Base-by-base conservation (phyloP, 495 filamentous ascomycete genomes). In the Penicillium roqueforti region DNA sequence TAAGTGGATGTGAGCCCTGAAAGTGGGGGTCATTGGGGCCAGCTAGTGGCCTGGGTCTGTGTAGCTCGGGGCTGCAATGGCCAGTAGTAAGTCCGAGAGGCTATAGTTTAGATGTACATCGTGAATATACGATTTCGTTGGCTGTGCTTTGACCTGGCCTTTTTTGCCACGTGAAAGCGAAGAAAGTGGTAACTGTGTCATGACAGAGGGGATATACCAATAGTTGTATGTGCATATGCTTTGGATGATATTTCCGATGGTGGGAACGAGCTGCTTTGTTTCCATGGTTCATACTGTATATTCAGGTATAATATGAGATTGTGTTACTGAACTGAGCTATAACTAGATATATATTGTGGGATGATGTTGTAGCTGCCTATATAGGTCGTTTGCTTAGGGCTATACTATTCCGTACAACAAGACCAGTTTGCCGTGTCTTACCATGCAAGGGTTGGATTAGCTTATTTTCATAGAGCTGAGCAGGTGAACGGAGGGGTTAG, bases 1-100 rank as follows among this genome's bases (percentile, higher is more conserved):
- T 58, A 61, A 59, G 63, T 67, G 63, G 61, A 57, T 59, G 51
- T 55, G 59, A 67, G 64, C 64, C 64, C 61, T 67, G 64, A 65
- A 67, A 60, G 64, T 67, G 64, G 64, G 61, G 51, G 31, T 26
- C 16, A 23, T 53, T 46, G 31, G 42, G 45, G 47, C 8, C 23
- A 18, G 20, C 32, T 49, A 49, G 45, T 47, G 32, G 47, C 50
- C 56, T 54, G 47, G 54, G 57, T 41, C 43, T 60, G 57, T 58
- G 64, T 61, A 64, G 61, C 58, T 61, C 54, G 56, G 55, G 32
- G 58, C 55, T 63, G 52, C 56, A 52, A 47, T 52, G 55, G 47
- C 38, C 42, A 39, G 11, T 42, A 16, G 29, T 14, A 40, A 16
- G 23, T 26, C 22, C 7, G 34, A 50, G 11, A 29, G 25, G 39